Conservation (phyloP, 2,329 filamentous ascomycete genomes). For the Aspergillus fructus region DNA sequence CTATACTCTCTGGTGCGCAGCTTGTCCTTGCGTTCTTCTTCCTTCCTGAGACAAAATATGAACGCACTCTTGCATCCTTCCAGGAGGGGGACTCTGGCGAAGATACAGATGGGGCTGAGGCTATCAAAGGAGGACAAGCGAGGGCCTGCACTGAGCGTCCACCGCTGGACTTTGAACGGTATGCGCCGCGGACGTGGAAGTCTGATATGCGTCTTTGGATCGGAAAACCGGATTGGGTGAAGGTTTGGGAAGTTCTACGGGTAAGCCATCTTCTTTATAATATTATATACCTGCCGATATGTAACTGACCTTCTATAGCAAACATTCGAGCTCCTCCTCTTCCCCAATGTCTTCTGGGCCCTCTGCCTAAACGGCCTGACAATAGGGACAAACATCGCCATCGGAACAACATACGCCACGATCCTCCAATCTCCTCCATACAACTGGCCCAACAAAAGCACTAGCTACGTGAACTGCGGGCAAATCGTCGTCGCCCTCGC, state of each 20-base stretch:
- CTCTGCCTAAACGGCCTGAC: slow-evolving; percentile 41
- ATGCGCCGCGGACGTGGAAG: slow-evolving; percentile 34
- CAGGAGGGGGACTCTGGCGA: slow-evolving; percentile 28
- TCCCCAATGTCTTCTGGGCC: slow-evolving; percentile 46
- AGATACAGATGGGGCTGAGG: neutral
- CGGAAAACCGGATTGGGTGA: slow-evolving; percentile 40
- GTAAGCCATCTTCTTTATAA: slow-evolving; percentile 3
- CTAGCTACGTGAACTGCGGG: slow-evolving; percentile 40
- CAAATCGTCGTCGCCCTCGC: slow-evolving; percentile 42
- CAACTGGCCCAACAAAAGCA: slow-evolving; percentile 36
- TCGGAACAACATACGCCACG: slow-evolving; percentile 43
- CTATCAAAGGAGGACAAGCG: neutral
- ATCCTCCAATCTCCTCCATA: slow-evolving; percentile 39
- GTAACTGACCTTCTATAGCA: slow-evolving; percentile 20
- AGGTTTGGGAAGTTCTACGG: slow-evolving; percentile 21
- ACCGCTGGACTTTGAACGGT: slow-evolving; percentile 38
- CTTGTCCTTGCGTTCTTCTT: slow-evolving; percentile 40
- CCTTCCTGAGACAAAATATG: slow-evolving; percentile 47
- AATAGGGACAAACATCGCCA: slow-evolving; percentile 45
- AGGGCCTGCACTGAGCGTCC: slow-evolving; percentile 20
- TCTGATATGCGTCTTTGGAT: slow-evolving; percentile 43
- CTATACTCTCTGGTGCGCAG: slow-evolving; percentile 33
- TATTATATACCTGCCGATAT: no score
- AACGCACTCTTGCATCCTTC: slow-evolving; percentile 38
- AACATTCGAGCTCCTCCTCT: slow-evolving; percentile 35